A percentile compares a stretch with the other conserved stretches of the same genome.
Evolutionary conservation across 768 basidiomycete genomes (phyloP).

Genomic region (Aureoboletus auriporus): DNA sequence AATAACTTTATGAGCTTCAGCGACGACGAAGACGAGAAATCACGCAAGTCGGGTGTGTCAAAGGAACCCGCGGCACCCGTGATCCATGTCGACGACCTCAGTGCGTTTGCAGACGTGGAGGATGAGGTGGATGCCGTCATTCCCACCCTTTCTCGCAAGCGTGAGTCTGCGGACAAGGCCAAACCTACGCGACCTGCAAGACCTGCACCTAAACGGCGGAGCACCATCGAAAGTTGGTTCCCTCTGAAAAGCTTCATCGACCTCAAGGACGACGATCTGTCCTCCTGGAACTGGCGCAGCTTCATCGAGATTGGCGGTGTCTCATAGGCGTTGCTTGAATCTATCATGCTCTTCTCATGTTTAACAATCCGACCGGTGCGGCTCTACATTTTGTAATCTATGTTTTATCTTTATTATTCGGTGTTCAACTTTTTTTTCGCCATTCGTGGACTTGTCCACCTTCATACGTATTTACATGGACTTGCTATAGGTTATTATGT

Average conservation of each 20-base stretch:
- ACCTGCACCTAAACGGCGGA: constrained; percentile 29
- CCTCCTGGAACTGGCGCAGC: constrained; percentile 56
- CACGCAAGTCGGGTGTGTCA: constrained; percentile 5
- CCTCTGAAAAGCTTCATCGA: constrained; percentile 65
- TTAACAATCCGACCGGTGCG: neutral
- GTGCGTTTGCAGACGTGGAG: constrained; percentile 29
- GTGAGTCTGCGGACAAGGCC: constrained; percentile 8
- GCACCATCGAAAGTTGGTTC: constrained; percentile 50
- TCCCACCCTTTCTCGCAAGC: constrained; percentile 12
- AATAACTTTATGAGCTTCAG: constrained; percentile 66
- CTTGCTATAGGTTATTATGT: constrained; percentile 13
- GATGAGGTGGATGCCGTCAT: constrained; percentile 28
- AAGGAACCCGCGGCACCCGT: constrained; percentile 8
- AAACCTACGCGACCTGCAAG: constrained; percentile 5
- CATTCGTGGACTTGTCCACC: constrained; percentile 7
- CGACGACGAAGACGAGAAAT: constrained; percentile 55
- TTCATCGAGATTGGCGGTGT: constrained; percentile 54
- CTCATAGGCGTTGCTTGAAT: constrained; percentile 2
- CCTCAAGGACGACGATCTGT: constrained; percentile 45
- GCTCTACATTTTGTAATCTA: constrained; percentile 3
- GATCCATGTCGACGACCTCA: constrained; percentile 19
- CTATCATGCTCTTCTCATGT: neutral
- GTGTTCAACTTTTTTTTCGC: constrained; percentile 6
- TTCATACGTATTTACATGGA: constrained; percentile 22
- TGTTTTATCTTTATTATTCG: constrained; percentile 5